Evolutionary conservation across 768 basidiomycete species (phyloP).

Genomic region (Kwoniella sp.): DNA sequence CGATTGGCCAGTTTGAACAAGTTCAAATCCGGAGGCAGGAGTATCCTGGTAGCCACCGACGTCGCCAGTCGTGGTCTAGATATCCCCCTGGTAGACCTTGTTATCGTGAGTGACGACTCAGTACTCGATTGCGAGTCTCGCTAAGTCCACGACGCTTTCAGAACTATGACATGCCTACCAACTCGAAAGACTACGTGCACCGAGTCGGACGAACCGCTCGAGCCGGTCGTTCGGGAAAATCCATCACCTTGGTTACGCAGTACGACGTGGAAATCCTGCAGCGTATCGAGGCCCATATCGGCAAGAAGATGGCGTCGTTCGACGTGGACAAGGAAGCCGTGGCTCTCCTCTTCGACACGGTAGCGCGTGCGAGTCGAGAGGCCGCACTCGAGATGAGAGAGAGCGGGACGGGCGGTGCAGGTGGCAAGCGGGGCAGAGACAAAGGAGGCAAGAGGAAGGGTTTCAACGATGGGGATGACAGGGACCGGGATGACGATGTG

Average conservation of each 20-base stretch:
- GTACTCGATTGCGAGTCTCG: no score
- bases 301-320: conserved; percentile 86
- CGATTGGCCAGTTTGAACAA: conserved; percentile 88
- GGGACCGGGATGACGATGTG: conserved; percentile 87
- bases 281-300: conserved; percentile 86
- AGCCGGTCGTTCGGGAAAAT: conserved; percentile 94
- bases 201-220: conserved; percentile 95
- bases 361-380: conserved; percentile 69
- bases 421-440: conserved; percentile 56
- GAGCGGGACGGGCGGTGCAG: conserved; percentile 57
- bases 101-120: conserved; percentile 58
- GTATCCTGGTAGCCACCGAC: conserved; percentile 90
- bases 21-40: conserved; percentile 90
- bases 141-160: no score
- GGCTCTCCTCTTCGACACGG: conserved; percentile 77
- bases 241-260: conserved; percentile 95
- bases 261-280: conserved; percentile 96
- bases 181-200: conserved; percentile 99
- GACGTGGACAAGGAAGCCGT: conserved; percentile 79
- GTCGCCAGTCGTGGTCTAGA: conserved; percentile 93
- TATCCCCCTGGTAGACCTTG: conserved; percentile 90
- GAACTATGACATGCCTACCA: conserved; percentile 94
- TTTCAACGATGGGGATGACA: conserved; percentile 60
- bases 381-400: conserved; percentile 82
- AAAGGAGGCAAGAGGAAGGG: conserved; percentile 41